phyloP scores from a whole-genome alignment of 2,329 filamentous ascomycete species.

The Cryoendolithus antarcticus region DNA sequence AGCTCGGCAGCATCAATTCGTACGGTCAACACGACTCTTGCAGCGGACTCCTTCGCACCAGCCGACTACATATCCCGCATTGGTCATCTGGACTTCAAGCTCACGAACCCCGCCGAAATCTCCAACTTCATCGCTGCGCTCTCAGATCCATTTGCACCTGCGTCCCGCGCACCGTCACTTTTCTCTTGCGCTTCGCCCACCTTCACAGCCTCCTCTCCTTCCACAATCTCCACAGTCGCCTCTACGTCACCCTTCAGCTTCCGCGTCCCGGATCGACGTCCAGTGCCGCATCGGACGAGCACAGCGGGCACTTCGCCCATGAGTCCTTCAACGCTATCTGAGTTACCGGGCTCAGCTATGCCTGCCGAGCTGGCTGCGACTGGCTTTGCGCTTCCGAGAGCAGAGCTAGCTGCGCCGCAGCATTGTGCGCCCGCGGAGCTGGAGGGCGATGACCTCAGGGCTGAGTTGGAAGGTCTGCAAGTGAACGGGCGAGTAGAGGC shows the following conservation, averaged over 20 bases:
- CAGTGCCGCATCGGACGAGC: not conserved
- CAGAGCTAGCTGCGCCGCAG: conserved; percentile 1
- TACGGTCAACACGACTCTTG: conserved; percentile 3
- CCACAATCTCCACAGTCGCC: conserved; percentile 1
- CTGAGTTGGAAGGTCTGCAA: not conserved
- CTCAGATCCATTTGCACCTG: conserved; percentile 3
- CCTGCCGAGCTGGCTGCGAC: not conserved
- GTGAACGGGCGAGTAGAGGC: not conserved
- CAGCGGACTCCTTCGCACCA: conserved; percentile 2
- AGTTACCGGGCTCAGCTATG: conserved; percentile 4
- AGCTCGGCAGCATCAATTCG: conserved; percentile 1
- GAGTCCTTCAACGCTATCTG: conserved; percentile 3
- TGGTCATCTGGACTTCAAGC: conserved; percentile 5
- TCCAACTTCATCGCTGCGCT: conserved; percentile 1
- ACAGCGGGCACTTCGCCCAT: conserved; percentile 1
- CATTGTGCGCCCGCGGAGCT: conserved; percentile 1
- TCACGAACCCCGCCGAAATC: conserved; percentile 1
- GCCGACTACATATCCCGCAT: conserved; percentile 2
- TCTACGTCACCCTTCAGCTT: conserved; percentile 3
- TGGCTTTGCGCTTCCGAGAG: conserved; percentile 1
- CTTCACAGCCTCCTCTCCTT: conserved; percentile 3
- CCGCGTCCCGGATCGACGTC: not conserved
- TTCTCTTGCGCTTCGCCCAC: conserved; percentile 4
- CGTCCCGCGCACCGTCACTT: conserved; percentile 2
- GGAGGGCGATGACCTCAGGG: conserved; percentile 1